Evolutionary conservation across 1,139 yeast species (phyloP).

Genomic region (Yamadazyma jaroonii): DNA sequence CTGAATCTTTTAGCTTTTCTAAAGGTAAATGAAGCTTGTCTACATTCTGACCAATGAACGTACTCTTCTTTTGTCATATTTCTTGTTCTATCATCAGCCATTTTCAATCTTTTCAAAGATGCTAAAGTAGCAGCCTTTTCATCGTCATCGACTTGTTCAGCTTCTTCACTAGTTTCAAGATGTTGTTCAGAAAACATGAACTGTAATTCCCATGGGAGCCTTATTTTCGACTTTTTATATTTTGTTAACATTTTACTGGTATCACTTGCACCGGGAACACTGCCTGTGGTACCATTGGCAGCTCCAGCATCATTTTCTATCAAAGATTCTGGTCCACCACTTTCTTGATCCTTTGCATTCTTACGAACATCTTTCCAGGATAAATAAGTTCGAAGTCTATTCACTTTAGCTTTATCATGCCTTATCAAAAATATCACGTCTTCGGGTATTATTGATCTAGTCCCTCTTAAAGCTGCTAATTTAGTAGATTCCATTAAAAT

Average conservation of each 20-base stretch:
- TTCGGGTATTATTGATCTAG: conserved; percentile 84
- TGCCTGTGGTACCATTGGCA: conserved; percentile 22
- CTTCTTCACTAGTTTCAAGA: conserved; percentile 74
- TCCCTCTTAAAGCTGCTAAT: conserved; percentile 77
- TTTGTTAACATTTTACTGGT: conserved; percentile 56
- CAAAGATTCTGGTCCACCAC: conserved; percentile 65
- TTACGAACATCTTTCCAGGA: conserved; percentile 98
- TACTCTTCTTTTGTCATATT: conserved; percentile 96
- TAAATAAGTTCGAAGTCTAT: conserved; percentile 80
- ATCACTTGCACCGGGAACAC: conserved; percentile 33
- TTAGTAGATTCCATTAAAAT: conserved; percentile 75
- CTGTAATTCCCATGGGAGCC: conserved; percentile 94
- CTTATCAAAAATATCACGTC: conserved; percentile 90
- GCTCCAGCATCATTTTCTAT: conserved; percentile 42
- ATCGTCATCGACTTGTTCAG: conserved; percentile 80
- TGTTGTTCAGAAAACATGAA: conserved; percentile 94
- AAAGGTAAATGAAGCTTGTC: conserved; percentile 96
- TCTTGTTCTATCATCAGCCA: conserved; percentile 91
- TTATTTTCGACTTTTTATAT: conserved; percentile 73
- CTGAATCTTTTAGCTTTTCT: conserved; percentile 88
- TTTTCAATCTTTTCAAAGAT: conserved; percentile 79
- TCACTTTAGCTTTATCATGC: conserved; percentile 93
- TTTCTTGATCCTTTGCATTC: conserved; percentile 94
- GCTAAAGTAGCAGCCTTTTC: conserved; percentile 89
- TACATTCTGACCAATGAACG: conserved; percentile 98